phyloP scores from a whole-genome alignment of 2,329 filamentous ascomycete species.

The Aspergillus caelatus region DNA sequence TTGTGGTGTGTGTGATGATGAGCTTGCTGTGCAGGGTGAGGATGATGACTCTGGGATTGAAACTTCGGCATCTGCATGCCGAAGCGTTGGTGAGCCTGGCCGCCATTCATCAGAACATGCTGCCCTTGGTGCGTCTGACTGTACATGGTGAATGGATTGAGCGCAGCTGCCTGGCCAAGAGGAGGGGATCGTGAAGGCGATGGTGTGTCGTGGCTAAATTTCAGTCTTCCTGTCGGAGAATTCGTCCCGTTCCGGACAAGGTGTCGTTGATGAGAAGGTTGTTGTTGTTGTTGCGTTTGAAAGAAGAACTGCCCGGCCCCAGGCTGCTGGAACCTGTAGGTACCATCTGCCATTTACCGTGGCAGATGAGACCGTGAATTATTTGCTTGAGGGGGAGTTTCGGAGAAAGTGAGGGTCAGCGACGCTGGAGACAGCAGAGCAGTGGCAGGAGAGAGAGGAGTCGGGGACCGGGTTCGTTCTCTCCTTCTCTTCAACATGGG shows the following conservation, averaged over 20 bases:
- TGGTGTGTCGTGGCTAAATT: slow-evolving; percentile 51
- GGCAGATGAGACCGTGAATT: slow-evolving; percentile 49
- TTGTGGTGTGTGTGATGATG: slow-evolving; percentile 48
- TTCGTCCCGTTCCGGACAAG: slow-evolving; percentile 49
- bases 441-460: slow-evolving; percentile 34
- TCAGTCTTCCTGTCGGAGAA: slow-evolving; percentile 49
- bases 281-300: slow-evolving; percentile 40
- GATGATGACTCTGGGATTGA: slow-evolving; percentile 50
- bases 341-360: slow-evolving; percentile 59
- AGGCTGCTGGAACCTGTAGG: slow-evolving; percentile 58
- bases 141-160: slow-evolving; percentile 52
- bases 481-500: slow-evolving; percentile 55
- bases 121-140: slow-evolving; percentile 51
- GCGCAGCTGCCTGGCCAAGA: slow-evolving; percentile 44
- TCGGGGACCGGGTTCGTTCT: slow-evolving; percentile 45
- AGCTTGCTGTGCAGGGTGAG: slow-evolving; percentile 47
- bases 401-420: slow-evolving; percentile 27
- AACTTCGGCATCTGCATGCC: slow-evolving; percentile 53
- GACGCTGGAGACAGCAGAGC: slow-evolving; percentile 25
- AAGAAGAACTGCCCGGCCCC: slow-evolving; percentile 55
- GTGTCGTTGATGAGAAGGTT: slow-evolving; percentile 47
- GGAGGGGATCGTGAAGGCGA: slow-evolving; percentile 53
- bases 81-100: slow-evolving; percentile 52
- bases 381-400: slow-evolving; percentile 32
- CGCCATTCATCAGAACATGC: slow-evolving; percentile 55